Evolutionary conservation across 2,329 filamentous ascomycete genomes (phyloP).

Genomic region (Nakataea oryzae): DNA sequence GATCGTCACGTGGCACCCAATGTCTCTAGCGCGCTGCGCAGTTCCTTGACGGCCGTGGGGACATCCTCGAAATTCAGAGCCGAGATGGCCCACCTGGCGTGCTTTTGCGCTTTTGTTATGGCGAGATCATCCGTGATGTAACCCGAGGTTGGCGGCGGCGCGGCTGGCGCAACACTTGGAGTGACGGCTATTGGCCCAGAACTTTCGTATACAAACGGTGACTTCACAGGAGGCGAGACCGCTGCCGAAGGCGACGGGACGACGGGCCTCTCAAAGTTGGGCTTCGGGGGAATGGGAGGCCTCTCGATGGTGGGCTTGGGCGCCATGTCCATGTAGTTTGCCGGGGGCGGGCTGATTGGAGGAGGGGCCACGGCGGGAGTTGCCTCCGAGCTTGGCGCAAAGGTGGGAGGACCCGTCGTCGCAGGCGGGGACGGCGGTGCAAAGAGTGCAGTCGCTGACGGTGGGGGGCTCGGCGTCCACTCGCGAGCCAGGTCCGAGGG

Average conservation of each 20-base stretch:
- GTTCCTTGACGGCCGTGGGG: conserved; percentile 75
- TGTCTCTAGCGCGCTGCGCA: conserved; percentile 61
- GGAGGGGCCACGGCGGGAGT: conserved; percentile 18
- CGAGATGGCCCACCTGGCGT: conserved; percentile 94
- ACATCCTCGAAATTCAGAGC: conserved; percentile 96
- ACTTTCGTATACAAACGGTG: conserved; percentile 7
- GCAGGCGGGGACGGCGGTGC: conserved; percentile 16
- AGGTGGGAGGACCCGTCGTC: conserved; percentile 14
- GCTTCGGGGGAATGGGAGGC: conserved; percentile 9
- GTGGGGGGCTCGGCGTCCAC: conserved; percentile 12
- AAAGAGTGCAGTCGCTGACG: conserved; percentile 20
- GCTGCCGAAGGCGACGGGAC: not conserved
- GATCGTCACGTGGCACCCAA: conserved; percentile 51
- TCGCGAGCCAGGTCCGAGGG: conserved; percentile 13
- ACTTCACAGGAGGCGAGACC: not conserved
- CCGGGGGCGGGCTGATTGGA: conserved; percentile 12
- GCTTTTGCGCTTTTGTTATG: conserved; percentile 78
- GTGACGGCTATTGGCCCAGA: conserved; percentile 11
- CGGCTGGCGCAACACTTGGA: conserved; percentile 5
- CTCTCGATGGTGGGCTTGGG: conserved; percentile 10
- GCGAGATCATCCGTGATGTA: conserved; percentile 50
- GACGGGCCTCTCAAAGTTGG: conserved; percentile 6
- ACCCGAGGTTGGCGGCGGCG: not conserved
- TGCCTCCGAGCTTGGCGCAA: conserved; percentile 13
- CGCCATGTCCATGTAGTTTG: conserved; percentile 10